Evolutionary conservation across 345 rosid genomes (phyloP).

Genomic region (Aurinia saxatilis): DNA sequence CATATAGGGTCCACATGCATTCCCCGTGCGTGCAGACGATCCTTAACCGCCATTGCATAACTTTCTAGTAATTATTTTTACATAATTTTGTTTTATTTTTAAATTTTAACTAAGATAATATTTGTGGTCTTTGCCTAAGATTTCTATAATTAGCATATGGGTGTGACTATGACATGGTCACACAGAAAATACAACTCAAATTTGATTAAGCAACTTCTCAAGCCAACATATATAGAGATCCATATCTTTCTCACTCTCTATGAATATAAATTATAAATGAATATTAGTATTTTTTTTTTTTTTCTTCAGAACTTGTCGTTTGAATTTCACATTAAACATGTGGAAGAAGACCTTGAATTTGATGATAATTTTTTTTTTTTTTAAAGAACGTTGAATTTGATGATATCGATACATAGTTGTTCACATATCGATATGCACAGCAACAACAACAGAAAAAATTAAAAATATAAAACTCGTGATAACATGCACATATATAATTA

Average conservation of each 20-base stretch:
- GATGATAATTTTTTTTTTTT: no score
- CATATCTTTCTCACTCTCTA: not conserved
- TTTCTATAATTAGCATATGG: not conserved
- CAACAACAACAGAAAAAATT: not conserved
- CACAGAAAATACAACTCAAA: slow-evolving; percentile 15
- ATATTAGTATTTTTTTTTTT: not conserved
- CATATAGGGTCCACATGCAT: no score
- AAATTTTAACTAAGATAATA: not conserved
- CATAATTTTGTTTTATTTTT: no score
- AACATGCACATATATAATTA: not conserved
- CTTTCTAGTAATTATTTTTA: no score
- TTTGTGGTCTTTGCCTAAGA: not conserved
- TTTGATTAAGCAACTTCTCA: slow-evolving; percentile 10
- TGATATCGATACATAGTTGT: not conserved
- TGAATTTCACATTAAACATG: slow-evolving; percentile 19
- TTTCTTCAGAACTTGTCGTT: not conserved
- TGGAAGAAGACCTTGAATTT: slow-evolving; percentile 20
- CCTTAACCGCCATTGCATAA: no score
- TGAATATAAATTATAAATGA: not conserved
- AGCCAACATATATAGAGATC: slow-evolving; percentile 2
- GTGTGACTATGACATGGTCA: slow-evolving; percentile 5
- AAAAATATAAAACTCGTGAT: slow-evolving; percentile 5
- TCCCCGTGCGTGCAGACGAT: no score
- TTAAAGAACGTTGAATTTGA: no score
- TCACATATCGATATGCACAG: not conserved